Percentiles rank a stretch among this genome's conserved stretches.
Evolutionary conservation across 2,329 filamentous ascomycete genomes (phyloP).

Genomic region (Diplodia scrobiculata): DNA sequence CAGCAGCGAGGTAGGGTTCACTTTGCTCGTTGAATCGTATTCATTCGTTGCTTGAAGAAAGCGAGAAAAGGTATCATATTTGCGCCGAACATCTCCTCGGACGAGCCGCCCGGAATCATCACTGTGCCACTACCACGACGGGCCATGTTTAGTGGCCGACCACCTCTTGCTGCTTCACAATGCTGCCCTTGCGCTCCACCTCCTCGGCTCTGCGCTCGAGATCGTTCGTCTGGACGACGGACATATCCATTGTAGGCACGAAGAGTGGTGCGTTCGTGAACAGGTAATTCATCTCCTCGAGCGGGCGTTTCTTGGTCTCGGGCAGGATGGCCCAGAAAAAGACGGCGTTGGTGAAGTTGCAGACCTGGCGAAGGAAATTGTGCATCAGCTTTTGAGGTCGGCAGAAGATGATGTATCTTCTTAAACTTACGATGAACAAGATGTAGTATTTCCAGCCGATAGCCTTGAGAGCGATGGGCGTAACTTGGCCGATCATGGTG

Average conservation of each 20-base stretch:
- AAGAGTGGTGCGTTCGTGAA: constrained; percentile 68
- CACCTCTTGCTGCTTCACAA: constrained; percentile 26
- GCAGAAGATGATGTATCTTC: background rate
- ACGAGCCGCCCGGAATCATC: background rate
- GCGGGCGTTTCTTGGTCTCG: constrained; percentile 64
- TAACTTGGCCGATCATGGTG: constrained; percentile 72
- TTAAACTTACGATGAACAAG: constrained; percentile 57
- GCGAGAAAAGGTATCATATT: background rate
- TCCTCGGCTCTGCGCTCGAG: constrained; percentile 62
- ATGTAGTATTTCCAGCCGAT: constrained; percentile 62
- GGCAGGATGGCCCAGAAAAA: constrained; percentile 70
- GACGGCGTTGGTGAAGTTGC: constrained; percentile 68
- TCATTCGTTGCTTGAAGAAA: background rate
- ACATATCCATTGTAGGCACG: constrained; percentile 60
- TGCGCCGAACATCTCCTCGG: background rate
- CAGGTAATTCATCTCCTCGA: constrained; percentile 69
- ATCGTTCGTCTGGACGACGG: constrained; percentile 58
- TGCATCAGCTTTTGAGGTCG: background rate
- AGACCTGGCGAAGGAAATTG: constrained; percentile 47
- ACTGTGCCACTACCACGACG: background rate
- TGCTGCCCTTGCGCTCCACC: constrained; percentile 56
- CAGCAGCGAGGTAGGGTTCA: background rate
- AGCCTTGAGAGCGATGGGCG: constrained; percentile 60
- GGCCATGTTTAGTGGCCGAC: background rate
- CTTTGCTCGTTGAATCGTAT: background rate